Evolutionary conservation across 2,329 filamentous ascomycete species (phyloP).

Genomic region (Colletotrichum tropicale): DNA sequence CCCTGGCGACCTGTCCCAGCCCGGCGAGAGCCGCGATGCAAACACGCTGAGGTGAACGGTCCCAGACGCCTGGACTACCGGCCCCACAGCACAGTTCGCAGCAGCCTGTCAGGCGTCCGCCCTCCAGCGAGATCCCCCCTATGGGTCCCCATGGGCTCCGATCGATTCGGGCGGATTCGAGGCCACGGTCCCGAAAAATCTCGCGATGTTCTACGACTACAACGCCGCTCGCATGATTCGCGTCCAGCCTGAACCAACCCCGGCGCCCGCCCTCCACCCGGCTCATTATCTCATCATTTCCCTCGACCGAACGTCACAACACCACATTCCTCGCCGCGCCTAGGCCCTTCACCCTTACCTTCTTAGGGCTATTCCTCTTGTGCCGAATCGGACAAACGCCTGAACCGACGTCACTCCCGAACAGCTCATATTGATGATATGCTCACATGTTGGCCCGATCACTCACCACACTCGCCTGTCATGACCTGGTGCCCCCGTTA

Average conservation of each 20-base stretch:
- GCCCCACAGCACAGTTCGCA: conserved; percentile 1
- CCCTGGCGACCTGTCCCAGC: neutral
- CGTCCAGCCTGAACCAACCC: neutral
- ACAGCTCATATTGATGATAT: conserved; percentile 19
- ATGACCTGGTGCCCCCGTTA: conserved; percentile 5
- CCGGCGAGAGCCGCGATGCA: neutral
- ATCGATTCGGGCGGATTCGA: conserved; percentile 14
- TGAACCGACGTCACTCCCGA: neutral
- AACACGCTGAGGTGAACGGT: neutral
- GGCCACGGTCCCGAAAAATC: conserved; percentile 17
- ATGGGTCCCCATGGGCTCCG: neutral
- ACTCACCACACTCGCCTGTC: conserved; percentile 14
- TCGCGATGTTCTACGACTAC: conserved; percentile 10
- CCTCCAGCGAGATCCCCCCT: neutral
- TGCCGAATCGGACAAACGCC: neutral
- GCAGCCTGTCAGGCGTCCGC: neutral
- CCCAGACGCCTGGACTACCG: conserved; percentile 10
- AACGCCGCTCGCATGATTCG: conserved; percentile 10
- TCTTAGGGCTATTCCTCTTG: neutral
- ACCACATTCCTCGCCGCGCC: neutral
- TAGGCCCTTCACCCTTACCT: neutral
- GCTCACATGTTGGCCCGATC: conserved; percentile 19
- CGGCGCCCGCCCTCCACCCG: neutral
- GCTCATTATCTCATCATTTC: conserved; percentile 1
- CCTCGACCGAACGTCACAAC: neutral